phyloP scores from a whole-genome alignment of 2,329 filamentous ascomycete genomes.

The Pseudocercospora musae region DNA sequence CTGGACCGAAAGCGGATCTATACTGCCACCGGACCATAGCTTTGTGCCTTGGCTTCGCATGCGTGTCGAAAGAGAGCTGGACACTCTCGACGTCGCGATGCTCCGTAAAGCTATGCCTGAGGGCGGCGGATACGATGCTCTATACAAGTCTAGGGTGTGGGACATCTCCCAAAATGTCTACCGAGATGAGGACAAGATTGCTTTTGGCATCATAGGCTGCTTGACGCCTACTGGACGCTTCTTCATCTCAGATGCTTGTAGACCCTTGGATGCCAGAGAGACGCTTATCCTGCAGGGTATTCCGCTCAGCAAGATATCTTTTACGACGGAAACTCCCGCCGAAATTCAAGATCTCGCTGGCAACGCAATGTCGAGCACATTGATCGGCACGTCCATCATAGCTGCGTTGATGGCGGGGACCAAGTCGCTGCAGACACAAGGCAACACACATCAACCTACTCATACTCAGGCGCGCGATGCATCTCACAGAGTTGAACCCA shows the following conservation, averaged over 20 bases:
- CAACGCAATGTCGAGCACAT: conserved; percentile 75
- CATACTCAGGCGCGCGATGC: background rate
- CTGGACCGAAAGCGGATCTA: conserved; percentile 56
- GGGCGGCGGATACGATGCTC: conserved; percentile 52
- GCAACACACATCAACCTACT: background rate
- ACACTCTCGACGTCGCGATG: conserved; percentile 60
- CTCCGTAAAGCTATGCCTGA: conserved; percentile 46
- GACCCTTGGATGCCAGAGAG: conserved; percentile 61
- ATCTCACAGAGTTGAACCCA: background rate
- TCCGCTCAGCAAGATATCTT: conserved; percentile 58
- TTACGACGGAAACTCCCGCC: conserved; percentile 57
- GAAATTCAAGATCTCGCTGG: conserved; percentile 69
- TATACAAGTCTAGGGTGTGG: conserved; percentile 55
- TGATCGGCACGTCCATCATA: conserved; percentile 63
- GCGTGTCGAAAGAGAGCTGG: conserved; percentile 60
- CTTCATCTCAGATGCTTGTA: conserved; percentile 59
- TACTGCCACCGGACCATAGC: conserved; percentile 54
- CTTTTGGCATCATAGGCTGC: conserved; percentile 61
- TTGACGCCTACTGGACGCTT: conserved; percentile 64
- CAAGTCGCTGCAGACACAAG: conserved; percentile 4
- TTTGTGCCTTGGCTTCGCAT: conserved; percentile 50
- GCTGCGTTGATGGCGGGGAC: conserved; percentile 53
- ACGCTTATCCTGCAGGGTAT: conserved; percentile 66
- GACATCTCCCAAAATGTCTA: conserved; percentile 74
- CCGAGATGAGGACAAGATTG: conserved; percentile 47